These are phyloP conservation scores for Aspergillus latus DNA, from an alignment of 2,329 filamentous ascomycete species.

Conservation along the genomic window DNA sequence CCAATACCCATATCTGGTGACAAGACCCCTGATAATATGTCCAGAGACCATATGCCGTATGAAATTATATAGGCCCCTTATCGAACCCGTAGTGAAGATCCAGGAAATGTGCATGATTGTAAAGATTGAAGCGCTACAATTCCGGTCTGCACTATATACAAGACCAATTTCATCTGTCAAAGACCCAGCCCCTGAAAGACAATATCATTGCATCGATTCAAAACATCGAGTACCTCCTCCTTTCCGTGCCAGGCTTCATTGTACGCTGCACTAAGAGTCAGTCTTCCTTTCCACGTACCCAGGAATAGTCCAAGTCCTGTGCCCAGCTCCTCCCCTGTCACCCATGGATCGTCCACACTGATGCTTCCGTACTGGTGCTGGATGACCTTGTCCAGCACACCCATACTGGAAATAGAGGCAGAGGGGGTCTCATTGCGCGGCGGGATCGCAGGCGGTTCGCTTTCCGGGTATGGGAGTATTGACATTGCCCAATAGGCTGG, in stretches of 20 bases:
- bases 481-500: conserved; percentile 23
- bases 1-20: no score
- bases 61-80: no score
- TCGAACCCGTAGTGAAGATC: no score
- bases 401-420: conserved; percentile 27
- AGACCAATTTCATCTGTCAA: no score
- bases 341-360: conserved; percentile 42
- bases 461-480: conserved; percentile 17
- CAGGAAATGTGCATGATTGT: no score
- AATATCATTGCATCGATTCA: conserved; percentile 19
- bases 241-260: conserved; percentile 46
- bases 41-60: no score
- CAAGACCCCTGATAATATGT: no score
- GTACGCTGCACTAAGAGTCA: conserved; percentile 43
- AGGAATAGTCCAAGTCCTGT: conserved; percentile 41
- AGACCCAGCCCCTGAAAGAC: not conserved
- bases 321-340: conserved; percentile 48
- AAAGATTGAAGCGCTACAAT: no score
- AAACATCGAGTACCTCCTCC: conserved; percentile 18
- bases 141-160: no score
- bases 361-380: conserved; percentile 26
- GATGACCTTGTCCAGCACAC: conserved; percentile 38
- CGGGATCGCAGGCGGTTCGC: conserved; percentile 15
- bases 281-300: conserved; percentile 37
- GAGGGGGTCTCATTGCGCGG: conserved; percentile 22